A percentile compares a stretch with the other conserved stretches of the same genome.
Conservation (phyloP, 2,329 filamentous ascomycete species). For the Ilyonectria sp. region DNA sequence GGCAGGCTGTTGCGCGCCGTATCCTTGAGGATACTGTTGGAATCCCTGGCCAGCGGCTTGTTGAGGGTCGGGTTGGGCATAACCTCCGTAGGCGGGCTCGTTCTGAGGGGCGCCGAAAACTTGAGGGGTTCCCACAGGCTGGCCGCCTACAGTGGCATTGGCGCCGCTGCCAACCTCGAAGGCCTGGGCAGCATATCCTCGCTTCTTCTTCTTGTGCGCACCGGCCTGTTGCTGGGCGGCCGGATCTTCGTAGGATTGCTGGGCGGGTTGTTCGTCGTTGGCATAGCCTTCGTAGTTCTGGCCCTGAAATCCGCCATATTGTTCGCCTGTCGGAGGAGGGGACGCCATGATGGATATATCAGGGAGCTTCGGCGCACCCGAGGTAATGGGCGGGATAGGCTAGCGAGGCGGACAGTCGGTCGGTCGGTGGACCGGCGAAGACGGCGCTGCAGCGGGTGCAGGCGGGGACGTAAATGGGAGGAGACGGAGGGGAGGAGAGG, state of each 20-base stretch:
- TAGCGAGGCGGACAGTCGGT: constrained; percentile 19
- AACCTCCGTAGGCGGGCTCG: constrained; percentile 71
- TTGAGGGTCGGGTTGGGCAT: constrained; percentile 67
- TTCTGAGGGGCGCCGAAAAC: constrained; percentile 64
- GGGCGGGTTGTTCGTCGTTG: constrained; percentile 56
- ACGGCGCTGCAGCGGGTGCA: constrained; percentile 32
- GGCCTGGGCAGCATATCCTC: constrained; percentile 93
- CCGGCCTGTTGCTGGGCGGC: constrained; percentile 49
- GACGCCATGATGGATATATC: constrained; percentile 66
- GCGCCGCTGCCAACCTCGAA: constrained; percentile 93
- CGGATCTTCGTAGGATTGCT: constrained; percentile 57
- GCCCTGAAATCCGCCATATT: constrained; percentile 55
- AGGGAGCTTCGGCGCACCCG: constrained; percentile 47
- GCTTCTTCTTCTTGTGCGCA: constrained; percentile 86
- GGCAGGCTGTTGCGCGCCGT: constrained; percentile 60
- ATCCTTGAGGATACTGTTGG: constrained; percentile 61
- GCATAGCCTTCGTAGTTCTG: constrained; percentile 64
- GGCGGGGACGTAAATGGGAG: constrained; percentile 3
- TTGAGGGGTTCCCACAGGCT: constrained; percentile 52
- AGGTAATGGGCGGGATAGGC: constrained; percentile 31
- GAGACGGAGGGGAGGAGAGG: constrained; percentile 11
- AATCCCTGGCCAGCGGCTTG: constrained; percentile 57
- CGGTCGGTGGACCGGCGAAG: constrained; percentile 30
- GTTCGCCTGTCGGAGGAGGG: constrained; percentile 65
- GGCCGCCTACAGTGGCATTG: constrained; percentile 76